Evolutionary conservation across 768 basidiomycete species (phyloP).

Genomic region (Lactifluus subvellereus): DNA sequence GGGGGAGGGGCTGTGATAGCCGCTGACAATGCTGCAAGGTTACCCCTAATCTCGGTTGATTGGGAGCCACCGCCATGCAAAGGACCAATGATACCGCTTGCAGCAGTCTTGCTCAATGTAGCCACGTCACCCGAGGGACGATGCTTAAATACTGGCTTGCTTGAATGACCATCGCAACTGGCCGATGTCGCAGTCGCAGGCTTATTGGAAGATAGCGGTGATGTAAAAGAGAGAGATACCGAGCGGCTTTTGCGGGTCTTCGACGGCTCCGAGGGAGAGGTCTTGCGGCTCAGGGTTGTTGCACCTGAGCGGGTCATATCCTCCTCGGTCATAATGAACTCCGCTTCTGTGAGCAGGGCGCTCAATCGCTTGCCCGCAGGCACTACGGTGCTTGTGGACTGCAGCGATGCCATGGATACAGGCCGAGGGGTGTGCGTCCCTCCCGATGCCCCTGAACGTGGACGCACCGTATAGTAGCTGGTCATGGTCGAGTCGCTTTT

Average conservation of each 20-base stretch:
- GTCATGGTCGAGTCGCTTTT: conserved; percentile 77
- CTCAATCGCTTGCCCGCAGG: conserved; percentile 62
- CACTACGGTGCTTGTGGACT: conserved; percentile 67
- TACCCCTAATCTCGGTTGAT: conserved; percentile 40
- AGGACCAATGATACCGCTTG: conserved; percentile 40
- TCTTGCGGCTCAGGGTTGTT: conserved; percentile 25
- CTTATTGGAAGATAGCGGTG: conserved; percentile 28
- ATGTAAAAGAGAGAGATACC: conserved; percentile 51
- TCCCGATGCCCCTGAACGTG: conserved; percentile 37
- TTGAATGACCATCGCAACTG: conserved; percentile 4
- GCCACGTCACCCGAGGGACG: conserved; percentile 31
- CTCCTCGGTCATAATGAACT: conserved; percentile 59
- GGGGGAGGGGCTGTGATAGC: conserved; percentile 18
- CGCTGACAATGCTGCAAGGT: conserved; percentile 44
- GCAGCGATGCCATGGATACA: conserved; percentile 71
- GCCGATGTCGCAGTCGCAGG: conserved; percentile 1
- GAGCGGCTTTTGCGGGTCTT: conserved; percentile 55
- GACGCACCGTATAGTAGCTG: conserved; percentile 66
- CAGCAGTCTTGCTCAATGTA: conserved; percentile 38
- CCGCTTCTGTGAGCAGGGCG: conserved; percentile 59
- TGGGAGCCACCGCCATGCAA: conserved; percentile 31
- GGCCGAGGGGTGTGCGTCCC: conserved; percentile 56
- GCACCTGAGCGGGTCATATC: conserved; percentile 33
- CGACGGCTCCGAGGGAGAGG: conserved; percentile 42
- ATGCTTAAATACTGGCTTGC: conserved; percentile 3